Percentiles rank a stretch among this genome's conserved stretches.
Evolutionary conservation across 2,329 filamentous ascomycete species (phyloP).

Genomic region (Metarhizium sp.): DNA sequence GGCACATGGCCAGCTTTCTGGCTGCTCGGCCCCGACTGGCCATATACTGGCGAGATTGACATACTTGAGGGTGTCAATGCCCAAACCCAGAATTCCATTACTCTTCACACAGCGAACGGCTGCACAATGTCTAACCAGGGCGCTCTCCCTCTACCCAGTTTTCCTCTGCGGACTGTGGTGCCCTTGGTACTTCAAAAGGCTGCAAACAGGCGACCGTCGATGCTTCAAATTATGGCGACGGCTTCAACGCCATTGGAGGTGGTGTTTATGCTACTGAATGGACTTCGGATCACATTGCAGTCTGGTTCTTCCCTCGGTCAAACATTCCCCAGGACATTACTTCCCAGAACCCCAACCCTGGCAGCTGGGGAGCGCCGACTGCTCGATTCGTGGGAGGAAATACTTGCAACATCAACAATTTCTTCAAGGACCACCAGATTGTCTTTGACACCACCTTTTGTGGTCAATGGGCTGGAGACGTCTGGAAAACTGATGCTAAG

Average conservation of each 20-base stretch:
- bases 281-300: conserved; percentile 59
- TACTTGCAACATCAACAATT: conserved; percentile 59
- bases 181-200: conserved; percentile 42
- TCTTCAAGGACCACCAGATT: conserved; percentile 66
- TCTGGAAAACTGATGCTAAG: conserved; percentile 48
- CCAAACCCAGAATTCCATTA: conserved; percentile 48
- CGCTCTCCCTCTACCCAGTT: conserved; percentile 35
- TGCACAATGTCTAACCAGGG: conserved; percentile 48
- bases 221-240: conserved; percentile 51
- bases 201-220: conserved; percentile 47
- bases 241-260: conserved; percentile 61
- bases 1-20: conserved; percentile 71
- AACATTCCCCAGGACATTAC: conserved; percentile 55
- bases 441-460: conserved; percentile 81
- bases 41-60: conserved; percentile 63
- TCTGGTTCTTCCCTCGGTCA: conserved; percentile 73
- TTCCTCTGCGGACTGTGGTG: conserved; percentile 46
- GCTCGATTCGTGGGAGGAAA: conserved; percentile 58
- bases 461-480: conserved; percentile 72
- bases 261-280: conserved; percentile 71
- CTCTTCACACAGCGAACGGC: conserved; percentile 55
- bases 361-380: conserved; percentile 57
- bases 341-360: conserved; percentile 51
- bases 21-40: conserved; percentile 62
- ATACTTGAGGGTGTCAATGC: conserved; percentile 71